A percentile compares a stretch with the other conserved stretches of the same genome.
Evolutionary conservation across 2,329 filamentous ascomycete genomes (phyloP).

Genomic region (Scopulariopsis brevicaulis): DNA sequence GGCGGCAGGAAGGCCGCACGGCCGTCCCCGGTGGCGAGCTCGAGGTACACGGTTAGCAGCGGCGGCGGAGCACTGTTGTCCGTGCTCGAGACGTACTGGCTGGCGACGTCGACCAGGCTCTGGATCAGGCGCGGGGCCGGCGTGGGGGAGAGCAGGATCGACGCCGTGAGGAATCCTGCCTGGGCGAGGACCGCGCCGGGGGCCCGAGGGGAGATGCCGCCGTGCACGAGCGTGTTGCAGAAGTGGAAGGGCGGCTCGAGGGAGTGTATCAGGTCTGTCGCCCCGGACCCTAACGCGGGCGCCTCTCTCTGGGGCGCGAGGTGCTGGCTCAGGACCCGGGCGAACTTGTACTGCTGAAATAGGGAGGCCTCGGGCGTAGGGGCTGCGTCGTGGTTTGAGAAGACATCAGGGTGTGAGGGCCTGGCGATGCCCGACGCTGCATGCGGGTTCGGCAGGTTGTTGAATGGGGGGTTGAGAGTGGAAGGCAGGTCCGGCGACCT

Average conservation of each 20-base stretch:
- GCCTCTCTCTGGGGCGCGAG: constrained; percentile 9
- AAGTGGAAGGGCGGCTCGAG: constrained; percentile 4
- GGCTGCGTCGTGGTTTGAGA: not conserved
- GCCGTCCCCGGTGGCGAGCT: constrained; percentile 19
- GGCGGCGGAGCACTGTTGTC: constrained; percentile 20
- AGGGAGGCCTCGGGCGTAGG: not conserved
- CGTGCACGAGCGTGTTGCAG: constrained; percentile 4
- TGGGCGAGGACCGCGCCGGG: not conserved
- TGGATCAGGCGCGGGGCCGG: not conserved
- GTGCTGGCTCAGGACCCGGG: not conserved
- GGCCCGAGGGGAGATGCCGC: not conserved
- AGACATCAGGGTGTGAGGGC: not conserved
- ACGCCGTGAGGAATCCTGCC: constrained; percentile 1
- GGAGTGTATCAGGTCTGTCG: constrained; percentile 5
- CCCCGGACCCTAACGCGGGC: constrained; percentile 4
- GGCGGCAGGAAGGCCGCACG: constrained; percentile 18
- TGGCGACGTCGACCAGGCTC: constrained; percentile 21
- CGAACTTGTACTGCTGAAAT: constrained; percentile 3
- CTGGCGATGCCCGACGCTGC: not conserved
- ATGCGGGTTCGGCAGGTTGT: not conserved
- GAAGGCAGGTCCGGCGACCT: constrained; percentile 21
- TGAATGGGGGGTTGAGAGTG: constrained; percentile 26
- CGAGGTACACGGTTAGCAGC: constrained; percentile 19
- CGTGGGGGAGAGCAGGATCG: not conserved
- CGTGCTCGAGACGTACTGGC: constrained; percentile 18